Conservation (phyloP, 2,329 filamentous ascomycete species). For the Nothopassalora personata region DNA sequence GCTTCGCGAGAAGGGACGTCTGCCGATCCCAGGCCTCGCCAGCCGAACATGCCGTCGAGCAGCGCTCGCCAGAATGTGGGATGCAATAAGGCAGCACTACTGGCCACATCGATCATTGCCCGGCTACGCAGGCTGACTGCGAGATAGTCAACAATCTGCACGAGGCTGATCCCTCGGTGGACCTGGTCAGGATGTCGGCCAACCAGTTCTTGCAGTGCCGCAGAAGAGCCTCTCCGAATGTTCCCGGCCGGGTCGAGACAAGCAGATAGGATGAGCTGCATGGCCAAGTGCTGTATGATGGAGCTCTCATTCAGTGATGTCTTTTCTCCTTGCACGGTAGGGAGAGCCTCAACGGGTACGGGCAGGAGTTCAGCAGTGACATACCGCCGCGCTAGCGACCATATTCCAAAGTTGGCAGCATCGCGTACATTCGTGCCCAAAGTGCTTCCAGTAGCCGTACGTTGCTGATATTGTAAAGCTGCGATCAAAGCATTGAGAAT, state of each 20-base stretch:
- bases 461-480: constrained; percentile 82
- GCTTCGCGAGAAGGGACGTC: constrained; percentile 68
- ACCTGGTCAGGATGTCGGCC: constrained; percentile 87
- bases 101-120: constrained; percentile 72
- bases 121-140: constrained; percentile 80
- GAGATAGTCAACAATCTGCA: constrained; percentile 90
- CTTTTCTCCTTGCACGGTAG: constrained; percentile 3
- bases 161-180: constrained; percentile 72
- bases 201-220: constrained; percentile 87
- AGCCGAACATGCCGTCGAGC: constrained; percentile 66
- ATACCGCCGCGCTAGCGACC: constrained; percentile 85
- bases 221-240: constrained; percentile 85
- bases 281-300: constrained; percentile 63
- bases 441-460: constrained; percentile 76
- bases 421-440: constrained; percentile 88
- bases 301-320: constrained; percentile 6
- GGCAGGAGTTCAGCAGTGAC: constrained; percentile 68
- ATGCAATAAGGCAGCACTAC: constrained; percentile 62
- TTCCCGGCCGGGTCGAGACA: constrained; percentile 89
- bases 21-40: constrained; percentile 80
- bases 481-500: constrained; percentile 73
- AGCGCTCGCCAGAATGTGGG: constrained; percentile 61
- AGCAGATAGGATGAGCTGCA: constrained; percentile 73
- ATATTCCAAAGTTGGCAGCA: constrained; percentile 92
- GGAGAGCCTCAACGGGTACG: constrained; percentile 42